Evolutionary conservation across 176 grass and related monocot species (phyloP).

Genomic region (Bolboschoenus planiculmis): DNA sequence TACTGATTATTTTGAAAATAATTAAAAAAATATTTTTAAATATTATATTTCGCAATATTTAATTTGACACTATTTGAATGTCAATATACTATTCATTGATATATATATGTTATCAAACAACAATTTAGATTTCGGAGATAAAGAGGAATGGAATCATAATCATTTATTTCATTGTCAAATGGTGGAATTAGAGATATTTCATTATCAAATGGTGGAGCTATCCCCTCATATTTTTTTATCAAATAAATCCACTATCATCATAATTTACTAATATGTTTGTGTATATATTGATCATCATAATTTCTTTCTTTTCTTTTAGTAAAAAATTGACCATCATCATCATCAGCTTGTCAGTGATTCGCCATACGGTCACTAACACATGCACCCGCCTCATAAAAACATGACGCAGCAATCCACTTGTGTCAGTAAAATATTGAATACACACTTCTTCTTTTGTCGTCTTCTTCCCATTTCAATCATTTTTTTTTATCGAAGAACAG

Average conservation of each 20-base stretch:
- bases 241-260: too few relatives aligned
- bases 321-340: neutral
- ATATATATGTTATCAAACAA: neutral
- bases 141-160: neutral
- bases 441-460: constrained; percentile 18
- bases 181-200: neutral
- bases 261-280: too few relatives aligned
- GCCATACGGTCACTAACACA: neutral
- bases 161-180: neutral
- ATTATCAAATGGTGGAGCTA: neutral
- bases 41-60: neutral
- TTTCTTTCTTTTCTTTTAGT: too few relatives aligned
- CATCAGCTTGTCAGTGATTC: neutral
- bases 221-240: neutral
- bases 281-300: too few relatives aligned
- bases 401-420: neutral
- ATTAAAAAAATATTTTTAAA: neutral
- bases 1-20: too few relatives aligned
- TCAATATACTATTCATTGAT: neutral
- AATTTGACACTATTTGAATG: neutral
- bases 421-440: constrained; percentile 24
- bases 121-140: neutral
- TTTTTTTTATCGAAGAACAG: neutral
- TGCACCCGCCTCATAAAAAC: neutral
- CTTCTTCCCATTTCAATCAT: neutral